A percentile compares a stretch with the other conserved stretches of the same genome.
Evolutionary conservation across 1,284 basidiomycete species (phyloP).

Genomic region (Coriolopsis trogii): DNA sequence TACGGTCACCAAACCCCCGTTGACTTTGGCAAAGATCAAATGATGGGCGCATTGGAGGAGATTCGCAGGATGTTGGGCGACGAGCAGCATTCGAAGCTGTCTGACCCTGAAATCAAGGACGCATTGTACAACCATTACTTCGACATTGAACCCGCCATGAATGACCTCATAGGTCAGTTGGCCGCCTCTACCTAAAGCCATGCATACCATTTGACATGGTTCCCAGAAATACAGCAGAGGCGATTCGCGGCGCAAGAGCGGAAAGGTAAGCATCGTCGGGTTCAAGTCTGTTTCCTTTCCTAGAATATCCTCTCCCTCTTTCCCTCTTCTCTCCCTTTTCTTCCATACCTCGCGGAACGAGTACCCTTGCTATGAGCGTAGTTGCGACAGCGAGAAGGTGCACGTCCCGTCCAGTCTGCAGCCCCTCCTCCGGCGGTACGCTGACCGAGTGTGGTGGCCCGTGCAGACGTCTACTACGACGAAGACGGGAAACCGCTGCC

Average conservation of each 20-base stretch:
- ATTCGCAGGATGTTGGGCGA: constrained; percentile 72
- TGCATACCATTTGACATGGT: background rate
- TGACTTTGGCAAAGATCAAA: constrained; percentile 55
- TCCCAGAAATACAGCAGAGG: constrained; percentile 62
- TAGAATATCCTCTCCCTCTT: constrained; percentile 29
- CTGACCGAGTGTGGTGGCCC: constrained; percentile 15
- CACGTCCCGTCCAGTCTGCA: constrained; percentile 26
- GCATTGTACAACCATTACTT: constrained; percentile 91
- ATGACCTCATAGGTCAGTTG: constrained; percentile 70
- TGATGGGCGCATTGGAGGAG: constrained; percentile 71
- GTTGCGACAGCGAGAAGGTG: constrained; percentile 38
- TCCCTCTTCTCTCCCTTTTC: constrained; percentile 28
- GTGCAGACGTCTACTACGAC: constrained; percentile 12
- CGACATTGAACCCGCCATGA: constrained; percentile 78
- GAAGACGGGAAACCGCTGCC: constrained; percentile 32
- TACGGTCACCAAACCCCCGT: background rate
- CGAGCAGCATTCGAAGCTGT: constrained; percentile 64
- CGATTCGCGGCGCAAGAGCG: constrained; percentile 62
- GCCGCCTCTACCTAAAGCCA: background rate
- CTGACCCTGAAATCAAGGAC: constrained; percentile 79
- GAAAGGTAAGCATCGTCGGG: constrained; percentile 92
- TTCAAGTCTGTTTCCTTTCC: no score
- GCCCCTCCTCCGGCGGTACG: constrained; percentile 4
- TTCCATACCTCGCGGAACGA: constrained; percentile 6
- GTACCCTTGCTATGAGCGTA: constrained; percentile 22